Conservation (phyloP, 225 moss, liverwort and hornwort species). For the Anthoceros angustus region DNA sequence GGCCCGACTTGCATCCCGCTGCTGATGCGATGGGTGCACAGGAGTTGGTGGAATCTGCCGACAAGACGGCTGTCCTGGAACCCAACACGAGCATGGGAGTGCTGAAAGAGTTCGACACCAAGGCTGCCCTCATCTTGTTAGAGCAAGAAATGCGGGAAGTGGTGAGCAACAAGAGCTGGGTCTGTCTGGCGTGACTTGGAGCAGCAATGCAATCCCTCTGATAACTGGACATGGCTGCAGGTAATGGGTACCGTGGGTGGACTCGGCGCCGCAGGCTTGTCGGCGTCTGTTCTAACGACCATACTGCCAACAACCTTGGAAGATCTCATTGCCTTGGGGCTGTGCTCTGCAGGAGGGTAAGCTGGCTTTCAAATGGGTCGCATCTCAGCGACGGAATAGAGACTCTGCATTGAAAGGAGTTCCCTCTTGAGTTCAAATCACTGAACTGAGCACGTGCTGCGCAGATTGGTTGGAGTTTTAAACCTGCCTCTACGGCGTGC, state of each 20-base stretch:
- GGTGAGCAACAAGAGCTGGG: slow-evolving; percentile 29
- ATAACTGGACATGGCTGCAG: slow-evolving; percentile 18
- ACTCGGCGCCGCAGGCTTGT: slow-evolving; percentile 74
- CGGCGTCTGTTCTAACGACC: slow-evolving; percentile 76
- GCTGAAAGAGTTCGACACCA: slow-evolving; percentile 57
- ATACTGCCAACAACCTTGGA: slow-evolving; percentile 73
- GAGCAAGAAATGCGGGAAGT: slow-evolving; percentile 94
- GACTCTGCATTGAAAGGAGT: neutral
- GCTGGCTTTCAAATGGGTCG: neutral
- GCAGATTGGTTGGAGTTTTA: slow-evolving; percentile 67
- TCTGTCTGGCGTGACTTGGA: slow-evolving; percentile 1
- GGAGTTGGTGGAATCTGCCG: slow-evolving; percentile 25
- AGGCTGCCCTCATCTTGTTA: slow-evolving; percentile 54
- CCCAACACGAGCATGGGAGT: slow-evolving; percentile 35
- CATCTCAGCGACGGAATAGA: neutral
- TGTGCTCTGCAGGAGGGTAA: slow-evolving; percentile 98
- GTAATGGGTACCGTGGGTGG: slow-evolving; percentile 54
- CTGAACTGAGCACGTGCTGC: neutral
- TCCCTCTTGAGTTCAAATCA: neutral
- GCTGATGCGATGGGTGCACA: slow-evolving; percentile 18
- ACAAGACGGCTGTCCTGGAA: slow-evolving; percentile 15
- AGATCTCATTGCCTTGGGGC: slow-evolving; percentile 74
- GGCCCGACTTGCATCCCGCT: slow-evolving; percentile 49
- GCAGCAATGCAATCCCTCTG: neutral
- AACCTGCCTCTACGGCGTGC: slow-evolving; percentile 63